Evolutionary conservation across 805 yeast genomes (phyloP), one percentile per base, ranked within the genome.

Genomic region (Tetrapisispora fleetii): DNA sequence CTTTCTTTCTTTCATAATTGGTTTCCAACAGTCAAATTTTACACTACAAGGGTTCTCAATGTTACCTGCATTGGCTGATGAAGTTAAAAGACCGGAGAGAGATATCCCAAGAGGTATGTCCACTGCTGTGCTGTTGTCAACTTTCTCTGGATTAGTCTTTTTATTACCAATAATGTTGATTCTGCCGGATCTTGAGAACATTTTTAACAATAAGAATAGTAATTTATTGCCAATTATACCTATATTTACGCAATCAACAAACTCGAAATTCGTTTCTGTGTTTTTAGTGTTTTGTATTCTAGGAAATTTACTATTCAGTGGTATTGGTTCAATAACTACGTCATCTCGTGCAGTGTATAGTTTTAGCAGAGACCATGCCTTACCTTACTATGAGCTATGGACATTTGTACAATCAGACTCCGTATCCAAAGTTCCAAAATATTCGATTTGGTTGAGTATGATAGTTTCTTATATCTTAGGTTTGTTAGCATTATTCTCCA

Each of bases 41-140:
- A 85, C 91, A 21, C 71, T 85, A 59, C 86, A 85, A 51, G 95
- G 93, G 0, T 86, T 83, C 63, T 91, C 91, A 27, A 80, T 85
- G 77, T 70, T 86, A 27, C 85, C 87, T 18, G 81, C 91, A 6
- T 77, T 86, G 71, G 80, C 89, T 43, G 95, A 86, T 58, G 95
- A 86, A 65, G 93, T 86, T 16, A 76, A 80, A 52, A 71, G 71
- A 21, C 91, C 95, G 0, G 93, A 86, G 59, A 75, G 69, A 48
- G 81, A 79, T 46, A 81, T 86, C 57, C 89, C 95, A 16, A 75
- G 76, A 54, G 93, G 93, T 5, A 78, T 86, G 59, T 65, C 83
- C 1, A 70, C 75, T 44, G 78, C 93, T 2, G 84, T 85, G 16
- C 46, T 78, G 39, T 72, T 84, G 42, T 77, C 91, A 10, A 75